Evolutionary conservation across 129 eudicot species (phyloP), one percentile per base, ranked within the genome.

Genomic region (Logfia minima): DNA sequence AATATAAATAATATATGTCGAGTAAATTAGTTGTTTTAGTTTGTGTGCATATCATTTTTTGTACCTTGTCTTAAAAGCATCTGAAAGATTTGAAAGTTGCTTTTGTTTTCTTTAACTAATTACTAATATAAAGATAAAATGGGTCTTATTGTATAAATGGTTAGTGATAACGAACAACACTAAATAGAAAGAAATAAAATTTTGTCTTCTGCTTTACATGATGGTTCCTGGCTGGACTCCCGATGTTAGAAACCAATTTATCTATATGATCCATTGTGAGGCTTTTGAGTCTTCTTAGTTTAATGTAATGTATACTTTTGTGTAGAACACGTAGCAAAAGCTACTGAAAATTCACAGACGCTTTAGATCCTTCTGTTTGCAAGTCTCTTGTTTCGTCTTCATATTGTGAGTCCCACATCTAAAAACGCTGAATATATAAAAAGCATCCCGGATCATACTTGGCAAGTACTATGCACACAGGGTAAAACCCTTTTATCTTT

Each of bases 281-380:
- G 21, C 21, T 35, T 17, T 60, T 5, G 34, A 37, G 37, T 41
- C 9, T 41, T 58, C 68, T 35, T 59, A 37, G 78, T 23, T 53
- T 13, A 37, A 16, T 4, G 17, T 23, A 5, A 61, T 5, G 16
- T 31, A 23, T 74, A 13, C 16, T 22, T 23, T 70, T 45, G 78
- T 37, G 69, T 39, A 60, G 60, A 74, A 59, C 8, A 70, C 66
- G 31, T 32, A n/a, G 34, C 77, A 72, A 72, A 37, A 58, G 21
- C 77, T 62, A 18, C 79, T 43, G 24, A 24, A 37, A 60, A 19
- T 41, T 10, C n/a, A 23, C 17, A n/a, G 58, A 37, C 39, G 58
- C 59, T 59, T 52, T 74, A 32, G 16, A 58, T 39, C 10, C 17
- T 26, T 61, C 48, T 6, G 28, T 59, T 39, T 74, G 22, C 55